Conservation (phyloP, 1,139 yeast genomes). For the Saccharomycopsis hybrid region DNA sequence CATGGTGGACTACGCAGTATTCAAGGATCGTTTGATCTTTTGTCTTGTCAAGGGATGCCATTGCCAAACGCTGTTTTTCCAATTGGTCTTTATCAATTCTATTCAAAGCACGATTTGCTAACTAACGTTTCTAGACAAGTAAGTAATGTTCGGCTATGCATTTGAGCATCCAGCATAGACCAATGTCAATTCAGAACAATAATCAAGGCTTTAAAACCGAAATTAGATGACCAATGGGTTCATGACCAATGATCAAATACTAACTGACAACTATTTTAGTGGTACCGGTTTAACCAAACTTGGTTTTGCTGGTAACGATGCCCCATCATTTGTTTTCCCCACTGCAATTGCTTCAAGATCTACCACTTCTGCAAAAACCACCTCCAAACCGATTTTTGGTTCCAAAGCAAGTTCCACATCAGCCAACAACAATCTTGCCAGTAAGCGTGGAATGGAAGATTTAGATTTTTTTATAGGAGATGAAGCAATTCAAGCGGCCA, state of each 20-base stretch:
- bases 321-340: slow-evolving; percentile 96
- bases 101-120: not conserved
- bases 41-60: too few species aligned
- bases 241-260: not conserved
- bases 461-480: slow-evolving; percentile 93
- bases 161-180: not conserved
- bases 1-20: not conserved
- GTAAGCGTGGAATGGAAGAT: slow-evolving; percentile 89
- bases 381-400: slow-evolving; percentile 26
- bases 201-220: too few species aligned
- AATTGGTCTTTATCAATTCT: too few species aligned
- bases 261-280: slow-evolving; percentile 25
- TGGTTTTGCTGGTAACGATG: slow-evolving; percentile 98
- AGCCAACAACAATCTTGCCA: slow-evolving; percentile 45
- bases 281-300: slow-evolving; percentile 98
- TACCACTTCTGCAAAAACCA: slow-evolving; percentile 29
- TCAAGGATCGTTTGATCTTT: too few species aligned
- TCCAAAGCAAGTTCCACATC: slow-evolving; percentile 28
- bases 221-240: too few species aligned
- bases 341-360: slow-evolving; percentile 83
- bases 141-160: slow-evolving; percentile 2
- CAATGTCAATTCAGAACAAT: not conserved
- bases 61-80: too few species aligned
- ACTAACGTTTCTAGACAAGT: slow-evolving; percentile 7
- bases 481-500: slow-evolving; percentile 85